These are phyloP conservation scores for Trichoderma breve DNA, from an alignment of 2,329 filamentous ascomycete species.

Conservation along the genomic window DNA sequence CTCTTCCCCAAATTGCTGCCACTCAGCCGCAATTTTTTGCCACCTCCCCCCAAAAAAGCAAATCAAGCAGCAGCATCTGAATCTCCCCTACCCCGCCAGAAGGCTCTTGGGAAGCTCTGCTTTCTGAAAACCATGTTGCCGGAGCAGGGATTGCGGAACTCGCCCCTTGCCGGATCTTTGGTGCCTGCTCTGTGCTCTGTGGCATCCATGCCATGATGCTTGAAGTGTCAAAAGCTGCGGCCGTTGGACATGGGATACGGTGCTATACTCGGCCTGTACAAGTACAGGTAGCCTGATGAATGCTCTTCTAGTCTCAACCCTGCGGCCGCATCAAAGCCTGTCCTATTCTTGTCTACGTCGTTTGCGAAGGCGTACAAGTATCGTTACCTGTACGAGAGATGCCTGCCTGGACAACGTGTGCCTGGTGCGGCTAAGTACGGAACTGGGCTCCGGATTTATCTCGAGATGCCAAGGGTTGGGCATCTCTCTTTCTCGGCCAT, in stretches of 20 bases:
- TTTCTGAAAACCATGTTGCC: not conserved
- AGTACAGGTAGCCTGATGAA: not conserved
- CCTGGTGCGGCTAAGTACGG: not conserved
- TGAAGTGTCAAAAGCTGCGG: not conserved
- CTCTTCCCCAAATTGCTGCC: not conserved
- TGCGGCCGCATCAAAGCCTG: constrained; percentile 5
- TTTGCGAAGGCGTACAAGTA: not conserved
- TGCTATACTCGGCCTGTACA: not conserved
- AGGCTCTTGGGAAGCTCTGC: not conserved
- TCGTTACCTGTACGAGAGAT: not conserved
- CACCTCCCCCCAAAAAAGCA: not conserved
- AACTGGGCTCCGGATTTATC: not conserved
- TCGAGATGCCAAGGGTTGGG: not conserved
- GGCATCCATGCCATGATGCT: not conserved
- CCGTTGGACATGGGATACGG: not conserved
- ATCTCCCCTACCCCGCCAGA: not conserved
- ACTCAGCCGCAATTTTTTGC: not conserved
- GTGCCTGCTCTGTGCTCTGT: not conserved
- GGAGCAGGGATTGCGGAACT: constrained; percentile 1
- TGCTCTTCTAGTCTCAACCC: not conserved
- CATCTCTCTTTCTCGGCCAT: not conserved
- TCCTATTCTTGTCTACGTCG: not conserved
- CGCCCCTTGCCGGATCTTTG: not conserved
- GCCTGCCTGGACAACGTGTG: not conserved
- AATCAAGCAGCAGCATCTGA: not conserved